Evolutionary conservation across 2,329 filamentous ascomycete species (phyloP), one percentile per base, ranked within the genome.

Genomic region (Hypoxylon sp.): DNA sequence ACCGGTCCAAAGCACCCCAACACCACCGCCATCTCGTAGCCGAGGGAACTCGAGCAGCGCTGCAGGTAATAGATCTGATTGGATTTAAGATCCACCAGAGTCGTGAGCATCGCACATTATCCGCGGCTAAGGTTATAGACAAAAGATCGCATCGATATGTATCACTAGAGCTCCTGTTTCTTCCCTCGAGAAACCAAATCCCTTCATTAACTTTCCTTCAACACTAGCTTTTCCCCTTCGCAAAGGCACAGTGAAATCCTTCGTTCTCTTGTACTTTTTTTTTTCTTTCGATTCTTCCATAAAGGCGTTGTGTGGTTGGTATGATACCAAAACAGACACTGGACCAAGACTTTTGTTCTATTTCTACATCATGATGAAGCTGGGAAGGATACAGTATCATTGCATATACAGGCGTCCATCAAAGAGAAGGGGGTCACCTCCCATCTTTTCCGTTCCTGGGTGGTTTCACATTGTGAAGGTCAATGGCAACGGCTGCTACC

Each of bases 401-500:
- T 74, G 74, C 74, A 75, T 75, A 67, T 67, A 71, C 67, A 70
- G 74, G 74, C 73, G 74, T 75, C 73, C 52, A 72, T 65, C 73
- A 74, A 72, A 74, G 59, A 70, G 69, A 64, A 63, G 69, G 64
- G 59, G 62, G 67, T 63, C 67, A 31, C 65, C 59, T 67, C 65
- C 65, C 63, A 67, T 68, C 63, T 62, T 54, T 66, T 60, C 60
- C 48, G 22, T 51, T 70, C 69, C 61, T 47, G 35, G 60, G 63
- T 46, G 44, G 63, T 51, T 63, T 65, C 59, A 61, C 63, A 47
- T 47, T 52, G 60, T 58, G 44, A 52, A 39, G 48, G 44, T 29
- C 46, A 59, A 44, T 37, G 39, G 22, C 52, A 39, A 6, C 17
- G 33, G 42, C 29, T 17, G 39, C 39, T 44, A 47, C 61, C 51